Percentiles rank a stretch among this genome's conserved stretches.
Conservation (phyloP, 805 yeast genomes). For the Metschnikowia koreensis region DNA sequence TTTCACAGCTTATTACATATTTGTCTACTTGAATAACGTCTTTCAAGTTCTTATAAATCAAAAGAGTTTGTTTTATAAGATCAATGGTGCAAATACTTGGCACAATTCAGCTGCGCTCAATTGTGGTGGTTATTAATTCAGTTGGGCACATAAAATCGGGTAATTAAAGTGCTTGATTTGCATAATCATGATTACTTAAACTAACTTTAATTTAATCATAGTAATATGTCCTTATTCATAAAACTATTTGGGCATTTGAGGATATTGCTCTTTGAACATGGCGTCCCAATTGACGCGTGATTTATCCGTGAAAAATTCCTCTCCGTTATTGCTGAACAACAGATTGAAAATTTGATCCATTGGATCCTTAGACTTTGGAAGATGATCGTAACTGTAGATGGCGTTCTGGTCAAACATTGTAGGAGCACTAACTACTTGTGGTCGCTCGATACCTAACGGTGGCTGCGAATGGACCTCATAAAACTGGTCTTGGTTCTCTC, state of each 20-base stretch:
- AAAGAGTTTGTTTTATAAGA: no score
- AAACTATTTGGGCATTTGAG: background rate
- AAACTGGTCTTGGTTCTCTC: no score
- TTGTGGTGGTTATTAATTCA: background rate
- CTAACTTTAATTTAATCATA: no score
- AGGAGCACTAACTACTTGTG: background rate
- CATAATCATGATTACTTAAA: no score
- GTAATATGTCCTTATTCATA: background rate
- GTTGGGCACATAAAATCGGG: background rate
- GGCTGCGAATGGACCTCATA: background rate
- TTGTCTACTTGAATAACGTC: no score
- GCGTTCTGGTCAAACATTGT: background rate
- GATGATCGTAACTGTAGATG: constrained; percentile 4
- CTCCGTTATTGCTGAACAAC: constrained; percentile 17
- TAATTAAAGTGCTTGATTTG: no score
- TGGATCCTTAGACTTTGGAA: constrained; percentile 7
- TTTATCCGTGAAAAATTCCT: constrained; percentile 10
- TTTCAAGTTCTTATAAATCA: no score
- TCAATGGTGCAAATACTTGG: background rate
- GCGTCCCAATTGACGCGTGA: constrained; percentile 14
- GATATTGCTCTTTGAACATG: constrained; percentile 11
- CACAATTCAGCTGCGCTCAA: background rate
- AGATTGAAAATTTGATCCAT: constrained; percentile 8
- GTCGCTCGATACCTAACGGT: background rate
- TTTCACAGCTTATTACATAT: no score